phyloP scores from a whole-genome alignment of 2,329 filamentous ascomycete genomes.

The Didymella pinodella region DNA sequence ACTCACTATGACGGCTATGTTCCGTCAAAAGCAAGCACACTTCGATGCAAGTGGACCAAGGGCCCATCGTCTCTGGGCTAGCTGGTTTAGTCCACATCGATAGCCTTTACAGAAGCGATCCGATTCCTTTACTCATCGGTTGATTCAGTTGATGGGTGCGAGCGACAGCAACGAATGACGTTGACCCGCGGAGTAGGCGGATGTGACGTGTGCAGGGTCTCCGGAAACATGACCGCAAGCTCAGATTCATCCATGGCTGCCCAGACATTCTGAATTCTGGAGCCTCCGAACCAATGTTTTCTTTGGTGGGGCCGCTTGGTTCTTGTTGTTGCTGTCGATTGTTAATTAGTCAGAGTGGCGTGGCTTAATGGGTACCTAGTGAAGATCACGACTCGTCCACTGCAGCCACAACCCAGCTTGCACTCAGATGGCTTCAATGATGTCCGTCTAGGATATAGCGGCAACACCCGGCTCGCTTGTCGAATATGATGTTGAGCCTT shows the following conservation, averaged over 20 bases:
- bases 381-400: slow-evolving; percentile 9
- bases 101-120: background rate
- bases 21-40: slow-evolving; percentile 5
- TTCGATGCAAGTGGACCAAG: slow-evolving; percentile 6
- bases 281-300: background rate
- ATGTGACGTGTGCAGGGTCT: slow-evolving; percentile 14
- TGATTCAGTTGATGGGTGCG: background rate
- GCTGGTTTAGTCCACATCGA: slow-evolving; percentile 1
- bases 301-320: background rate
- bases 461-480: slow-evolving; percentile 2
- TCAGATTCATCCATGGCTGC: background rate
- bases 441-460: background rate
- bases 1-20: slow-evolving; percentile 16
- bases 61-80: slow-evolving; percentile 3
- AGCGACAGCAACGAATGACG: slow-evolving; percentile 9
- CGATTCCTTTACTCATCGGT: background rate
- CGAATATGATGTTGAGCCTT: slow-evolving; percentile 2
- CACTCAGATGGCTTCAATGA: background rate
- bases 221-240: background rate
- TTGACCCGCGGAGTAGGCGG: slow-evolving; percentile 14
- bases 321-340: background rate
- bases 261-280: background rate
- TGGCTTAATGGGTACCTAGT: slow-evolving; percentile 1
- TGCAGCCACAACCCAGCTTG: slow-evolving; percentile 2
- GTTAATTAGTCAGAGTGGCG: background rate